Evolutionary conservation across 352 stramenopile genomes (phyloP).

Genomic region (Blastocystis sp.): DNA sequence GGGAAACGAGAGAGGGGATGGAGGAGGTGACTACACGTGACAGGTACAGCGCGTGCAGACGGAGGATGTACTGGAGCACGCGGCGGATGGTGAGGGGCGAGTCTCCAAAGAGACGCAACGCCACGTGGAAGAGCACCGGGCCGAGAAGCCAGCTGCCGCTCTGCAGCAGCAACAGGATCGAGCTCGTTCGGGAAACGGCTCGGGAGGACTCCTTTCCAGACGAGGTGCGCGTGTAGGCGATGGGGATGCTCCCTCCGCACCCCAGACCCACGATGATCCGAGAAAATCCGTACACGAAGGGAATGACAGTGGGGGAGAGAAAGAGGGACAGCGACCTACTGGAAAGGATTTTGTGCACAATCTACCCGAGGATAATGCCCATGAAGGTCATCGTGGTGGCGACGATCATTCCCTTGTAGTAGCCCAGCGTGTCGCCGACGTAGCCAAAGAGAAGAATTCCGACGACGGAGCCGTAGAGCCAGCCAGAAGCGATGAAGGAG

Average conservation of each 20-base stretch:
- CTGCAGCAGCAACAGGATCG: constrained; percentile 53
- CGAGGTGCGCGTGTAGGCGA: constrained; percentile 50
- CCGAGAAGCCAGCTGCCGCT: constrained; percentile 24
- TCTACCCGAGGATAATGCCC: constrained; percentile 7
- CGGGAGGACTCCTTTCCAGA: neutral
- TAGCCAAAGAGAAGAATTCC: constrained; percentile 59
- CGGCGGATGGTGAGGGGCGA: neutral
- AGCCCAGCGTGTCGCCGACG: constrained; percentile 47
- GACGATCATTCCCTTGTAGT: constrained; percentile 57
- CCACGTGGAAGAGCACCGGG: neutral
- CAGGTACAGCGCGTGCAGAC: neutral
- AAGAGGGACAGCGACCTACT: constrained; percentile 34
- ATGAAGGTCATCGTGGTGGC: constrained; percentile 17
- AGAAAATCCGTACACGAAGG: constrained; percentile 43
- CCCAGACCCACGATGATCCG: constrained; percentile 45
- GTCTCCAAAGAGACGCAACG: neutral
- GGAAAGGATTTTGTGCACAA: neutral
- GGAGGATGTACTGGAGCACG: neutral
- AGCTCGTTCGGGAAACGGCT: neutral
- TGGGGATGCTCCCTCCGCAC: constrained; percentile 53
- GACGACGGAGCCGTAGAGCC: constrained; percentile 54
- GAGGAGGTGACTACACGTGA: neutral
- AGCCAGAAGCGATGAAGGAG: constrained; percentile 42
- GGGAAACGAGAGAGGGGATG: constrained; percentile 13
- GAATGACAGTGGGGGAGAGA: neutral